phyloP scores from a whole-genome alignment of 2,329 filamentous ascomycete genomes.

The Tolypocladium inflatum region DNA sequence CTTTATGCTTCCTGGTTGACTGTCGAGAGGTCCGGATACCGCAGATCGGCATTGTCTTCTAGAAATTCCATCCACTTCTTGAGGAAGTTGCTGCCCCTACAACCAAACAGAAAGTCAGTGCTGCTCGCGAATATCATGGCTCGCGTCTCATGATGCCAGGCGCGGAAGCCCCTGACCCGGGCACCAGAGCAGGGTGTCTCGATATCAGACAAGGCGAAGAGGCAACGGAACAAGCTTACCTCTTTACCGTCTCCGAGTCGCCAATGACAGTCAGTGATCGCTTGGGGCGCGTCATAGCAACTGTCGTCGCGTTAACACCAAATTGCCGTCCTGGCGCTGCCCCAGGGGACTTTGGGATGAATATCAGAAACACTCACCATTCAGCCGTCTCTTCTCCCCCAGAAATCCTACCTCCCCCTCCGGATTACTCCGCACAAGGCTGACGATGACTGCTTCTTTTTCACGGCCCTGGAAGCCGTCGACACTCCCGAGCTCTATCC shows the following conservation, averaged over 20 bases:
- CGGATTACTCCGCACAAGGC: constrained; percentile 83
- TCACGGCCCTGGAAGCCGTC: constrained; percentile 96
- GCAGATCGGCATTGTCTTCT: constrained; percentile 80
- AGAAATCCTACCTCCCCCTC: constrained; percentile 87
- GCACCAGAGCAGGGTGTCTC: not conserved
- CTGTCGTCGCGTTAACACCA: constrained; percentile 41
- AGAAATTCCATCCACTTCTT: constrained; percentile 86
- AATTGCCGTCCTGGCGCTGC: not conserved
- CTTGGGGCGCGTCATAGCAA: constrained; percentile 93
- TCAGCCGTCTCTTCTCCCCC: constrained; percentile 81
- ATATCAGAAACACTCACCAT: constrained; percentile 51
- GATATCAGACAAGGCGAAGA: not conserved
- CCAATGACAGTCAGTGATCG: constrained; percentile 85
- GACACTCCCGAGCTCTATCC: constrained; percentile 89
- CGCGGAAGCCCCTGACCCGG: not conserved
- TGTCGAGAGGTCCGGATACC: constrained; percentile 65
- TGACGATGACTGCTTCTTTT: constrained; percentile 91
- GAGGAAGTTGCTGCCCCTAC: constrained; percentile 74
- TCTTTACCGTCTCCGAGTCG: constrained; percentile 85
- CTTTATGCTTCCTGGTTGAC: constrained; percentile 14
- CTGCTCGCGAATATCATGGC: not conserved
- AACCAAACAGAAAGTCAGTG: not conserved
- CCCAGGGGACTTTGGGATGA: constrained; percentile 16
- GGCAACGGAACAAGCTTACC: constrained; percentile 43
- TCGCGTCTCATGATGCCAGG: not conserved